Conservation (phyloP, 2,329 filamentous ascomycete genomes). For the Beauveria scarabaeidicola region DNA sequence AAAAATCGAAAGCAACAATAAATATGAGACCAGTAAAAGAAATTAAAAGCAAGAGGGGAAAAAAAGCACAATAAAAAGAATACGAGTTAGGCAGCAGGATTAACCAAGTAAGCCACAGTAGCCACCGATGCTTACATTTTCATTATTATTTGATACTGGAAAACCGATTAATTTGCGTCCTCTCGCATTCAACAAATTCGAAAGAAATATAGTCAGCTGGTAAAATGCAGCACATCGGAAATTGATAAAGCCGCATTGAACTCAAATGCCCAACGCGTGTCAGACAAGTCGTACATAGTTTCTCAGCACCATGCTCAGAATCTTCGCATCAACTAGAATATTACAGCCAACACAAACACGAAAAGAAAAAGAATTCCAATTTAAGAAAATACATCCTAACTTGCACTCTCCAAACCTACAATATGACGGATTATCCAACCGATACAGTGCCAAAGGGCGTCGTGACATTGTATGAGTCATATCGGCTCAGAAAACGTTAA, state of each 20-base stretch:
- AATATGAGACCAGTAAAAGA: fast-evolving
- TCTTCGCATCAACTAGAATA: background rate
- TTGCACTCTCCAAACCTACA: background rate
- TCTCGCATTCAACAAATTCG: too few species aligned
- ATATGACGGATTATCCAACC: background rate
- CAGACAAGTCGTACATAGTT: background rate
- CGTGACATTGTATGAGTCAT: conserved; percentile 1
- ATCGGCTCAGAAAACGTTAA: background rate
- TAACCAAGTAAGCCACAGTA: background rate
- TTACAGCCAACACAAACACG: background rate
- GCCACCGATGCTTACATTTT: background rate
- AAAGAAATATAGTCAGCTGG: too few species aligned
- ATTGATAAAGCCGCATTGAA: background rate
- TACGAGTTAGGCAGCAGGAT: background rate
- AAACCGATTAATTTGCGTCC: background rate
- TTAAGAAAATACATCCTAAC: background rate
- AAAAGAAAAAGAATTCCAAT: background rate
- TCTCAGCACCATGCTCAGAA: background rate
- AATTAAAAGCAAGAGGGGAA: background rate
- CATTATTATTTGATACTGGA: too few species aligned
- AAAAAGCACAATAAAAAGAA: background rate
- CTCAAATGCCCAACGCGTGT: too few species aligned
- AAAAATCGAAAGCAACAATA: fast-evolving
- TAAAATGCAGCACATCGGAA: too few species aligned
- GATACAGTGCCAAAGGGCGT: background rate